Evolutionary conservation across 441 rosid genomes (phyloP).

Genomic region (Gossypium aridum): DNA sequence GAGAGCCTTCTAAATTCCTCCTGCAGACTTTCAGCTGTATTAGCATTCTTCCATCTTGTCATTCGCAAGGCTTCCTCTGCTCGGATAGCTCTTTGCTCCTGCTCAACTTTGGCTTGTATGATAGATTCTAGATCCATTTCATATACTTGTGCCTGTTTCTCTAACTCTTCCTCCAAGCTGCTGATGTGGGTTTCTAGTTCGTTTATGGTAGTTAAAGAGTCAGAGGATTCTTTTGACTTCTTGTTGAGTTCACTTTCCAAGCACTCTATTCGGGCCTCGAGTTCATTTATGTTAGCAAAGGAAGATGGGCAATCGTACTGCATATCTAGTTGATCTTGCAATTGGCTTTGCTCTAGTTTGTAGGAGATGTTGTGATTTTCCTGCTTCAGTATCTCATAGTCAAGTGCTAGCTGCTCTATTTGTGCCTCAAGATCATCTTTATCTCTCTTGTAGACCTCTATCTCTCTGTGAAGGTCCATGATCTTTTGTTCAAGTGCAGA

Average conservation of each 20-base stretch:
- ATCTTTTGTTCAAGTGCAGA: slow-evolving; percentile 59
- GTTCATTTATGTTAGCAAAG: slow-evolving; percentile 32
- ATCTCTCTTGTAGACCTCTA: slow-evolving; percentile 71
- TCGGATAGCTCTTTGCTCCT: slow-evolving; percentile 74
- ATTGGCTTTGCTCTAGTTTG: slow-evolving; percentile 72
- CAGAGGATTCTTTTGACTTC: slow-evolving; percentile 39
- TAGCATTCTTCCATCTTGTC: slow-evolving; percentile 59
- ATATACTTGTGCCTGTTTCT: slow-evolving; percentile 41
- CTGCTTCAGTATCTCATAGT: slow-evolving; percentile 86
- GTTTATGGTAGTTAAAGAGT: slow-evolving; percentile 38
- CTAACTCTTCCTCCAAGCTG: slow-evolving; percentile 62
- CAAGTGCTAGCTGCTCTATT: slow-evolving; percentile 89
- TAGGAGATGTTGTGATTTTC: slow-evolving; percentile 62
- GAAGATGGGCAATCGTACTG: slow-evolving; percentile 64
- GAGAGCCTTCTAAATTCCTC: slow-evolving; percentile 68
- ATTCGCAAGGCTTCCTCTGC: slow-evolving; percentile 71
- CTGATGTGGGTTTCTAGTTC: slow-evolving; percentile 50
- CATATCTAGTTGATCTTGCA: slow-evolving; percentile 69
- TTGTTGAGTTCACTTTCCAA: slow-evolving; percentile 48
- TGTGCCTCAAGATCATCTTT: slow-evolving; percentile 80
- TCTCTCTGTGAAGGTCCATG: slow-evolving; percentile 61
- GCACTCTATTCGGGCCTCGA: slow-evolving; percentile 35
- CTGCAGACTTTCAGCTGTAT: slow-evolving; percentile 67
- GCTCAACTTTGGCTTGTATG: slow-evolving; percentile 58
- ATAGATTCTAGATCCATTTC: slow-evolving; percentile 57